A percentile compares a stretch with the other conserved stretches of the same genome.
These are phyloP conservation scores for Phytopythium aichiense DNA, from an alignment of 352 stramenopile genomes.

Conservation along the genomic window DNA sequence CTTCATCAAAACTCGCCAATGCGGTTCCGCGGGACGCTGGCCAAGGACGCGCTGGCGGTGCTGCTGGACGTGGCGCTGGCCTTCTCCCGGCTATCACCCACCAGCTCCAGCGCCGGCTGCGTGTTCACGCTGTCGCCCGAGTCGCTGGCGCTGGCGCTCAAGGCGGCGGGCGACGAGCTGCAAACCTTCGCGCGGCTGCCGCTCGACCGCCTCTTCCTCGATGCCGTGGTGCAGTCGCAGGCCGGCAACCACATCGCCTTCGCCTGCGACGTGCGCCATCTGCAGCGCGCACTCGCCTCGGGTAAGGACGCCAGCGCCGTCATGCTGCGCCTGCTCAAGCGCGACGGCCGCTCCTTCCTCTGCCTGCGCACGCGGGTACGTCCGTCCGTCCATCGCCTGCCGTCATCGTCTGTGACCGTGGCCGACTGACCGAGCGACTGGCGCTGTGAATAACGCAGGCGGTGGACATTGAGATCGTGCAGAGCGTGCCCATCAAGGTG, in stretches of 20 bases:
- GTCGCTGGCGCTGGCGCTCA: conserved; percentile 57
- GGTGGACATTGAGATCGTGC: conserved; percentile 83
- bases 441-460: conserved; percentile 18
- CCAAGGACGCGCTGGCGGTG: conserved; percentile 70
- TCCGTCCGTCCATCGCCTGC: not conserved
- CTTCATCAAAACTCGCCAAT: conserved; percentile 18
- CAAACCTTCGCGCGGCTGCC: conserved; percentile 73
- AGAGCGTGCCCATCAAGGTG: conserved; percentile 82
- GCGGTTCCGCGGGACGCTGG: conserved; percentile 75
- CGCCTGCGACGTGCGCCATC: conserved; percentile 65
- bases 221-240: conserved; percentile 68
- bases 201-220: conserved; percentile 62
- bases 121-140: conserved; percentile 73
- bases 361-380: conserved; percentile 55
- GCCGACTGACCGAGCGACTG: too few relatives aligned
- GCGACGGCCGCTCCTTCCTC: conserved; percentile 67
- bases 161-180: conserved; percentile 68
- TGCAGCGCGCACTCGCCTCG: conserved; percentile 70
- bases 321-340: conserved; percentile 81
- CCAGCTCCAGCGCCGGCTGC: conserved; percentile 41
- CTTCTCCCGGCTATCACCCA: conserved; percentile 56
- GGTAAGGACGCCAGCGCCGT: conserved; percentile 73
- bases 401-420: not conserved
- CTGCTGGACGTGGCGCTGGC: conserved; percentile 75
- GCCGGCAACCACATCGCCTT: conserved; percentile 82